A percentile compares a stretch with the other conserved stretches of the same genome.
Conservation (phyloP, 108 stramenopile species). For the Craspedostauros australis region DNA sequence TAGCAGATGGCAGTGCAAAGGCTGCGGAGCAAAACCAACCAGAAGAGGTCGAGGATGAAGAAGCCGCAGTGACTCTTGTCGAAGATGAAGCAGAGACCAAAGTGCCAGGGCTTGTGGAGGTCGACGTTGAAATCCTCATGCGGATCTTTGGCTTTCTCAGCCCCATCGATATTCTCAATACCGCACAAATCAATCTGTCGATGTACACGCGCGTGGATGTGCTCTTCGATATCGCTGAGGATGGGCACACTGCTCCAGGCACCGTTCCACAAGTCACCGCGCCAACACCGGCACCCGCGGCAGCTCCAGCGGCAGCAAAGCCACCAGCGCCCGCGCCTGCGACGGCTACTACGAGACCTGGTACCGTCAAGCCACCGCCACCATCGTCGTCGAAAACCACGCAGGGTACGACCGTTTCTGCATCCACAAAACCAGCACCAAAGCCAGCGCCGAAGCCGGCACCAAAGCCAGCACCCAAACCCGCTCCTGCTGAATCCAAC, state of each 20-base stretch:
- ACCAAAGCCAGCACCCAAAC: neutral
- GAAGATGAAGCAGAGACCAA: constrained; percentile 30
- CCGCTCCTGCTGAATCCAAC: constrained; percentile 1
- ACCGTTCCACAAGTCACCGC: constrained; percentile 7
- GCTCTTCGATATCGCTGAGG: constrained; percentile 64
- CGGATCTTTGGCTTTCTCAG: constrained; percentile 63
- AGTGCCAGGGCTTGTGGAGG: constrained; percentile 14
- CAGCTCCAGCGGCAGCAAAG: constrained; percentile 10
- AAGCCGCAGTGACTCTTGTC: constrained; percentile 9
- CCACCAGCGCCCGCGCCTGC: constrained; percentile 10
- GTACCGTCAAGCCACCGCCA: neutral
- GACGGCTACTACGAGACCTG: constrained; percentile 14
- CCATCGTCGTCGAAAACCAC: constrained; percentile 4
- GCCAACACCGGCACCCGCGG: constrained; percentile 11
- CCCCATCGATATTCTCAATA: constrained; percentile 69
- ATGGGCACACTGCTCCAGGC: constrained; percentile 15
- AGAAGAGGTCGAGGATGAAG: constrained; percentile 2
- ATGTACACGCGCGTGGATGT: constrained; percentile 68
- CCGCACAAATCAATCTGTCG: constrained; percentile 62
- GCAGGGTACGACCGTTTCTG: neutral
- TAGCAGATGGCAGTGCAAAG: neutral
- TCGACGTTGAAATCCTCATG: constrained; percentile 58
- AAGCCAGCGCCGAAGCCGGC: neutral
- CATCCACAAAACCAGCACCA: neutral
- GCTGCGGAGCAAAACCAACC: neutral